phyloP scores from a whole-genome alignment of 768 basidiomycete genomes.

The Pholiota microspora region DNA sequence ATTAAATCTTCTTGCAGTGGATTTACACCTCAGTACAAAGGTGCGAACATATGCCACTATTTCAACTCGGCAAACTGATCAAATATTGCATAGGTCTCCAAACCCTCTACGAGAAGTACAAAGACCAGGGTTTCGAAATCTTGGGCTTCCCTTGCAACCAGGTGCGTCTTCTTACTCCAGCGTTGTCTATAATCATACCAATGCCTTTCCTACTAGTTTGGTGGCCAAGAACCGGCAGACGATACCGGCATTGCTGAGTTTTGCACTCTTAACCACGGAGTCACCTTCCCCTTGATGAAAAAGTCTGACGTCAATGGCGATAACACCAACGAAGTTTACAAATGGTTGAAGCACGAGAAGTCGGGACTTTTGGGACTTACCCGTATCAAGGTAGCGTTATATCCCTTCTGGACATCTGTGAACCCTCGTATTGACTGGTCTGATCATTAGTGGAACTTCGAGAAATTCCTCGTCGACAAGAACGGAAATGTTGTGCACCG shows the following conservation, averaged over 20 bases:
- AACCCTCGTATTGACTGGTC: background rate
- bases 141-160: constrained; percentile 94
- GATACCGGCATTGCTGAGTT: constrained; percentile 75
- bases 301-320: constrained; percentile 94
- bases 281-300: constrained; percentile 87
- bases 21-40: constrained; percentile 82
- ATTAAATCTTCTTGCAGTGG: constrained; percentile 43
- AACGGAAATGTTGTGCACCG: constrained; percentile 72
- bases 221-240: constrained; percentile 79
- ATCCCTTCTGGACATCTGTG: background rate
- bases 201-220: constrained; percentile 51
- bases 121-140: constrained; percentile 70
- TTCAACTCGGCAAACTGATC: background rate
- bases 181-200: background rate
- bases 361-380: constrained; percentile 67
- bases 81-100: constrained; percentile 61
- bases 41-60: constrained; percentile 25
- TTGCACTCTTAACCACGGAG: constrained; percentile 82
- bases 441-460: constrained; percentile 77
- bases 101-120: constrained; percentile 76
- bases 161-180: constrained; percentile 35
- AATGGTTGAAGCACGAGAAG: constrained; percentile 83
- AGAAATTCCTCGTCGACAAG: constrained; percentile 83
- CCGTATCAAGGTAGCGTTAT: constrained; percentile 63
- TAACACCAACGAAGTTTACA: constrained; percentile 77